These are phyloP conservation scores for Calocera cornea DNA, from an alignment of 768 basidiomycete genomes.

Conservation along the genomic window DNA sequence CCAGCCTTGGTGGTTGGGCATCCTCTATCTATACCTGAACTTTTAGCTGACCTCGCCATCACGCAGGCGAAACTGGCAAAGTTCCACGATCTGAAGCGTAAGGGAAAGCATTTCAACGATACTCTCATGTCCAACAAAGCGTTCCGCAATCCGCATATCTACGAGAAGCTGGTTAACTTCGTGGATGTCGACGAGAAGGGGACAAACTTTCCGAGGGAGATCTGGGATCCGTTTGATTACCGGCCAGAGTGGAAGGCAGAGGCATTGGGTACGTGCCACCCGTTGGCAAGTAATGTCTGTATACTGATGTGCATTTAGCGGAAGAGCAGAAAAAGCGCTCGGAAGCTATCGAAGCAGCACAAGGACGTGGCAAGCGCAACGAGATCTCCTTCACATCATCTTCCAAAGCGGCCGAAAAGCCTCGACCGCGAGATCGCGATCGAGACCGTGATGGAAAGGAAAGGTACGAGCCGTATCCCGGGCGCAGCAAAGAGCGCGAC, in stretches of 20 bases:
- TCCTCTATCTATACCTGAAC: neutral
- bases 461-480: neutral
- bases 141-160: conserved; percentile 95
- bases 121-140: conserved; percentile 83
- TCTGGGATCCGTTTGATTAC: conserved; percentile 63
- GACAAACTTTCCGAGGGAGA: conserved; percentile 59
- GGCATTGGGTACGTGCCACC: conserved; percentile 48
- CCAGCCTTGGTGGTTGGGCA: conserved; percentile 47
- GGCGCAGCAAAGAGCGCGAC: neutral
- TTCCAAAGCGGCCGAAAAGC: neutral
- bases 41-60: neutral
- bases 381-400: conserved; percentile 47
- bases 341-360: conserved; percentile 43
- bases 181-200: conserved; percentile 78
- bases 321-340: conserved; percentile 46
- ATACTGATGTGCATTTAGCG: conserved; percentile 30
- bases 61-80: conserved; percentile 63
- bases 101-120: conserved; percentile 88
- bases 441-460: neutral
- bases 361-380: conserved; percentile 42
- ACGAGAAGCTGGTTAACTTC: conserved; percentile 87
- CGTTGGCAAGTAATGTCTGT: neutral
- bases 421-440: neutral
- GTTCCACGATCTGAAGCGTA: conserved; percentile 60
- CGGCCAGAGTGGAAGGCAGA: conserved; percentile 60